Evolutionary conservation across 805 yeast species (phyloP), one percentile per base, ranked within the genome.

Genomic region (Cyberlindnera subsufficiens): DNA sequence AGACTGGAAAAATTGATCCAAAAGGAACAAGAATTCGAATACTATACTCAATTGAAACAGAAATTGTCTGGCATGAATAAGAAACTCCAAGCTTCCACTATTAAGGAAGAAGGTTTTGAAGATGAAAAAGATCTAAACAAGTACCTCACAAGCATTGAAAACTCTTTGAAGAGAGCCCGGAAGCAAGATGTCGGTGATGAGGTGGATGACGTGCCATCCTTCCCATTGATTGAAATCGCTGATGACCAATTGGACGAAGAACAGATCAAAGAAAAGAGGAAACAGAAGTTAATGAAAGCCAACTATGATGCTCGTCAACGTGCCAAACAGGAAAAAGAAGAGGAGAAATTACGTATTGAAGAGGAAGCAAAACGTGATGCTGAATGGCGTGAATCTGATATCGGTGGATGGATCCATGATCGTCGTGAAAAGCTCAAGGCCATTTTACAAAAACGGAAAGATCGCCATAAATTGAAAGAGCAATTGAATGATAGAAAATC

Each of bases 401-500:
- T 87, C 37, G 72, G 69, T 19, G 86, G 80, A 5, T 93, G 99
- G 99, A 74, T 89, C 32, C 72, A 74, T 18, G 77, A 74, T 32
- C 82, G 89, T 54, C 70, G 96, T 46, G 64, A 63, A 11, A 75
- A 77, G 57, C 69, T 91, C 39, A 75, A 75, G 17, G 66, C 54
- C 16, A 63, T 86, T n/a, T 71, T 86, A n/a, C 69, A 75, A 30
- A 69, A 67, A 39, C 72, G 81, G 47, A 82, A 79, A 53, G 93
- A 86, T 30, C 73, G 88, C 45, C 69, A 75, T 36, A 80, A 86
- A 56, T 66, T 88, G 50, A 74, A 80, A 53, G 85, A 78, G 47
- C 95, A 90, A 40, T 72, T 91, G 61, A 80, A 78, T 51, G 95
- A 90, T 65, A 74, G 98, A 51, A 89, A 89, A 61, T 89, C 97